Conservation (phyloP, 2,329 filamentous ascomycete genomes). For the Aspergillus phoenicis region DNA sequence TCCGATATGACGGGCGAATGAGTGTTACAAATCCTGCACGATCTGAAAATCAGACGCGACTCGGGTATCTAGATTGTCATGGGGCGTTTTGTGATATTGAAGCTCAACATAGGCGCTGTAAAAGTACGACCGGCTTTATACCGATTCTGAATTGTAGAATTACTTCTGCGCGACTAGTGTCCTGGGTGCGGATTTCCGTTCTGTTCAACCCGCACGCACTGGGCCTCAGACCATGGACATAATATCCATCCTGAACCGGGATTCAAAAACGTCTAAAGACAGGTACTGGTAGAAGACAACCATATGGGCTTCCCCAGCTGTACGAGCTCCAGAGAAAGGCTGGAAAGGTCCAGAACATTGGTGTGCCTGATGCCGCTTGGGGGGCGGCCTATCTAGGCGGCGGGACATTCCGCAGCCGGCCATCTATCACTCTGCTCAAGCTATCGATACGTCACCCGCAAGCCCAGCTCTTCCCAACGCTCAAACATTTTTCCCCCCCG, state of each 20-base stretch:
- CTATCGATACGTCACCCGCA: slow-evolving; percentile 32
- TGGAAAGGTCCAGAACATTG: neutral
- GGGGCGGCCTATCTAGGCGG: neutral
- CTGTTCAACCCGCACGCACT: no score
- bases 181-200: no score
- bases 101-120: no score
- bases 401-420: slow-evolving; percentile 24
- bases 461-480: slow-evolving; percentile 20
- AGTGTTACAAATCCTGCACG: neutral
- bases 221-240: no score
- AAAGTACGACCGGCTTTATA: no score
- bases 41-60: neutral
- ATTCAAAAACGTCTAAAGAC: no score
- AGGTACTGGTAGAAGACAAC: no score
- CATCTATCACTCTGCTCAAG: slow-evolving; percentile 13
- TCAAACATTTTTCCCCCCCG: slow-evolving; percentile 6
- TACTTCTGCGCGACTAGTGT: no score
- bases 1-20: neutral
- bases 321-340: neutral
- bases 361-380: neutral
- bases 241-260: no score
- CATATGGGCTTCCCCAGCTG: neutral
- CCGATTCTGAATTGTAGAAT: no score
- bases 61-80: neutral
- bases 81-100: neutral